A percentile compares a stretch with the other conserved stretches of the same genome.
Evolutionary conservation across 495 filamentous ascomycete species (phyloP).

Genomic region (Trichocladium antarcticum): DNA sequence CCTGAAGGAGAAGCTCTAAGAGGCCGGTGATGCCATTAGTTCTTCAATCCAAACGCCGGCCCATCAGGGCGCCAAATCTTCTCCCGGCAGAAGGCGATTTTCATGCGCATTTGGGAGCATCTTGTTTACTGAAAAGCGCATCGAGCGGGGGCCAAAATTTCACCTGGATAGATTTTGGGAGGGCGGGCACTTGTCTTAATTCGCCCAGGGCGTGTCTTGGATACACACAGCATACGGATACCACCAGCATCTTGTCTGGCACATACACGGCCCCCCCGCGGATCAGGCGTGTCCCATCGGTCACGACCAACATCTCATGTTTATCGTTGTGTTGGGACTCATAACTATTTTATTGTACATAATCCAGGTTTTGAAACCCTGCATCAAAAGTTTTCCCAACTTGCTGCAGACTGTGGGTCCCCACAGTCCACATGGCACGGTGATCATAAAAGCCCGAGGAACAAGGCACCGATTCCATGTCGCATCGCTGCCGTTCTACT

Average conservation of each 20-base stretch:
- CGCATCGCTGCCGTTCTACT: no score
- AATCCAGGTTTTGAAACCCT: background rate
- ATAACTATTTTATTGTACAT: constrained; percentile 2
- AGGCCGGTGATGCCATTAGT: background rate
- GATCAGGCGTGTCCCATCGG: background rate
- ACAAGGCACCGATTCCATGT: no score
- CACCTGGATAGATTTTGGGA: background rate
- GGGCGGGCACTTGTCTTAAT: background rate
- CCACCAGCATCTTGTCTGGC: no score
- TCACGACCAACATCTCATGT: background rate
- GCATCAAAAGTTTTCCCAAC: no score
- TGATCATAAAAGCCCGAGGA: no score
- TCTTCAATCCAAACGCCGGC: background rate
- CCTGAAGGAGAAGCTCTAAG: constrained; percentile 44
- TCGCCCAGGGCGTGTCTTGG: background rate
- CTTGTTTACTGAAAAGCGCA: background rate
- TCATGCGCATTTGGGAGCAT: background rate
- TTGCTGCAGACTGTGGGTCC: no score
- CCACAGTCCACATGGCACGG: no score
- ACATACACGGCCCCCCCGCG: no score
- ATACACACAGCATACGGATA: background rate
- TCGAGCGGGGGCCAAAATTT: background rate
- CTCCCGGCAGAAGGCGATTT: background rate
- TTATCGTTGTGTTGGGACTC: background rate
- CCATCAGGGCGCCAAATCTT: background rate